Base-by-base conservation (phyloP, 345 rosid genomes). In the Cardamine occulta region DNA sequence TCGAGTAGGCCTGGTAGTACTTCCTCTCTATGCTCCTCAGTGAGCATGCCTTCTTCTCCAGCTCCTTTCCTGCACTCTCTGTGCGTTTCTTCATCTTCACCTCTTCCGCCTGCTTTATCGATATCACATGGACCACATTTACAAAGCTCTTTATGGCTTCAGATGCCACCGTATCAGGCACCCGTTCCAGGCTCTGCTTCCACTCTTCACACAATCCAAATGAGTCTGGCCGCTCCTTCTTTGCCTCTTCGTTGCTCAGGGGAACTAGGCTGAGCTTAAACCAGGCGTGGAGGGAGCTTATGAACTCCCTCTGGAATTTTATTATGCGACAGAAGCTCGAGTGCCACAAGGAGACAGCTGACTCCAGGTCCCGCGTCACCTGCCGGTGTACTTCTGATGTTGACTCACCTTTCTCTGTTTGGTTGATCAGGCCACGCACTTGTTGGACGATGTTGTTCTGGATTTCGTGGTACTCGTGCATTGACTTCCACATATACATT, bases 111-210 rank as follows among this genome's bases (percentile, higher is more conserved):
- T 93, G 98, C 82, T 93, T 86, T 32, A 32, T 63, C 0, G 88
- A 82, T 84, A 93, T 93, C 65, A 74, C 97, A 42, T 83, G 93
- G 39, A 93, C 88, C 28, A 93, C 87, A 1, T 85, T 86, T 74
- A 89, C 81, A 24, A 93, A 89, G 86, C 98, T 93, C 86, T 89
- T 93, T 80, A 93, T 91, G 66, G 98, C 98, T 80, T 86, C 98
- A 3, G 97, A 91, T 70, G 94, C 97, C 24, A 93, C 98, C 1
- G 89, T 87, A 75, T 91, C 96, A 4, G 97, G 98, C 55, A 93
- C 94, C 1, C 90, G 88, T 21, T 88, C 98, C 24, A 93, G 91
- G 61, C 94, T 88, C 53, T 63, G 87, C 86, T 91, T 93, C 98
- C 97, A 93, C 74, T 91, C 97, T 14, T 93, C 98, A 13, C 82